These are phyloP conservation scores for Aspergillus pseudoterreus DNA, from an alignment of 2,329 filamentous ascomycete species.

Conservation along the genomic window DNA sequence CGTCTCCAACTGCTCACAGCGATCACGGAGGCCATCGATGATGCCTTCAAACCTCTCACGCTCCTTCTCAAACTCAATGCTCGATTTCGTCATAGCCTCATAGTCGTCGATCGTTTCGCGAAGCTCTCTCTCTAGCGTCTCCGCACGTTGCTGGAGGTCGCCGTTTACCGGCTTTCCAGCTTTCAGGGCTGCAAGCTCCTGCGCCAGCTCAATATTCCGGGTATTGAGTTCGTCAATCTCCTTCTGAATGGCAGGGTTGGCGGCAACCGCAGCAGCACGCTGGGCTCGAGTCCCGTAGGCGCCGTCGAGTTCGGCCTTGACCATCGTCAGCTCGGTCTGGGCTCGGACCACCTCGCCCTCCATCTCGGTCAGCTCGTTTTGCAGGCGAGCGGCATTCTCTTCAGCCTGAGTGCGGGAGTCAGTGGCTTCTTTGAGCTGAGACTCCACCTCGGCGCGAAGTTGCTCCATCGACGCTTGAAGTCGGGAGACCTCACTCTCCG, in stretches of 20 bases:
- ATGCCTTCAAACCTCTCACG: constrained; percentile 60
- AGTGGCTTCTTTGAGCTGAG: constrained; percentile 25
- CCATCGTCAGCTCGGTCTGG: constrained; percentile 81
- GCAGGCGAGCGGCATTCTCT: constrained; percentile 38
- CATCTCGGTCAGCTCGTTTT: constrained; percentile 50
- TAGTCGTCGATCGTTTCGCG: constrained; percentile 66
- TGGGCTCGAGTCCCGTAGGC: constrained; percentile 79
- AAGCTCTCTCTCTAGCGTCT: constrained; percentile 61
- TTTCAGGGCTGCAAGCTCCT: constrained; percentile 46
- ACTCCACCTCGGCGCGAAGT: constrained; percentile 30
- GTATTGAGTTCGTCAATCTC: constrained; percentile 56
- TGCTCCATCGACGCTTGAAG: constrained; percentile 27
- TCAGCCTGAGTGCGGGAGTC: constrained; percentile 31
- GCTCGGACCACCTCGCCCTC: constrained; percentile 63
- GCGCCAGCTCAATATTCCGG: constrained; percentile 44
- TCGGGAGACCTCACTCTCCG: constrained; percentile 18
- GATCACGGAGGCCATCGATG: constrained; percentile 62
- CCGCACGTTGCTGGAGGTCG: constrained; percentile 46
- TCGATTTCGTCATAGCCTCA: constrained; percentile 65
- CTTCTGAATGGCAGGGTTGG: constrained; percentile 55
- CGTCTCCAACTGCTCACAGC: constrained; percentile 60
- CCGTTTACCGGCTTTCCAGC: constrained; percentile 31
- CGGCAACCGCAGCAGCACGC: constrained; percentile 62
- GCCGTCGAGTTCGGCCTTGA: constrained; percentile 83
- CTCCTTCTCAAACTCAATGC: constrained; percentile 68